Evolutionary conservation across 805 yeast species (phyloP).

Genomic region (Wickerhamomyces tratensis): DNA sequence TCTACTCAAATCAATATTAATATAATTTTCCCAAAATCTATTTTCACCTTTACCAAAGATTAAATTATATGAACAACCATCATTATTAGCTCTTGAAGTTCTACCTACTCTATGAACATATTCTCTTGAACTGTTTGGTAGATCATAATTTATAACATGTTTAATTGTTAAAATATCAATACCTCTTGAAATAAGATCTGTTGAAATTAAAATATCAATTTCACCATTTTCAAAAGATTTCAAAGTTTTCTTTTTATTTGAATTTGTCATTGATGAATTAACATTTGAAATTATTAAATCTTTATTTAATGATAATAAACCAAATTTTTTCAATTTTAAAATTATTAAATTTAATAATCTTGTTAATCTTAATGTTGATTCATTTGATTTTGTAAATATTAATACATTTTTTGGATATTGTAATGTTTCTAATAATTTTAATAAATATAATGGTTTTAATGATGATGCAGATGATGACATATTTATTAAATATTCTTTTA

Average conservation of each 20-base stretch:
- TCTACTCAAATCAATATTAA: constrained; percentile 45
- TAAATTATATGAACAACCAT: constrained; percentile 68
- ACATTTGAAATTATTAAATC: constrained; percentile 31
- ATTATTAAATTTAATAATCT: constrained; percentile 42
- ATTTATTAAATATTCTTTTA: constrained; percentile 32
- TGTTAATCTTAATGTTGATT: constrained; percentile 73
- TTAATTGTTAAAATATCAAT: constrained; percentile 65
- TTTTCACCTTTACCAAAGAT: constrained; percentile 73
- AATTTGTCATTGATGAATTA: constrained; percentile 47
- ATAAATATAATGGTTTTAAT: constrained; percentile 67
- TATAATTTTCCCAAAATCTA: constrained; percentile 45
- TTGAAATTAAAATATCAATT: constrained; percentile 53
- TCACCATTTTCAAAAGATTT: constrained; percentile 47
- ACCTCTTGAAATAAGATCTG: constrained; percentile 96
- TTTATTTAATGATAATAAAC: not conserved
- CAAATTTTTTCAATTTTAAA: constrained; percentile 6
- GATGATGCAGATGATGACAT: constrained; percentile 28
- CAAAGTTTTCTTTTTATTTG: constrained; percentile 46
- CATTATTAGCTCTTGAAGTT: constrained; percentile 85
- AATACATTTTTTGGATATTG: constrained; percentile 32
- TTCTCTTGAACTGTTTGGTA: constrained; percentile 82
- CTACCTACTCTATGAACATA: constrained; percentile 96
- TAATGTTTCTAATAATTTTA: constrained; percentile 36
- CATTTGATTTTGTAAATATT: constrained; percentile 73
- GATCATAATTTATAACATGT: constrained; percentile 80